phyloP scores from a whole-genome alignment of 2,329 filamentous ascomycete genomes.

The Penicillium sp. region DNA sequence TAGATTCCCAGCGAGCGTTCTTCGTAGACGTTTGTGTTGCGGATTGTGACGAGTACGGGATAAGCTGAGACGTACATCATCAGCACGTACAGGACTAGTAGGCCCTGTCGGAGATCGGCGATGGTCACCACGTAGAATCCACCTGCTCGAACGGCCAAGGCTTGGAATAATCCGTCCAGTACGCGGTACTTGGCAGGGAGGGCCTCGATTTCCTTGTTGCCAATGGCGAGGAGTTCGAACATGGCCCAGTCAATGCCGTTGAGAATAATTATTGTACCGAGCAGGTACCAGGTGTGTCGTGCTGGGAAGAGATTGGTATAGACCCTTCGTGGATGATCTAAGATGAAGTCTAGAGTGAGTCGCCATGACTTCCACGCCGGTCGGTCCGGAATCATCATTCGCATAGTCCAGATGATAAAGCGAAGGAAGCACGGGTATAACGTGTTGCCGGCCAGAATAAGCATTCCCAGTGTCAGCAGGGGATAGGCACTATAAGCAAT shows the following conservation, averaged over 20 bases:
- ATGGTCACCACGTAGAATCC: conserved; percentile 63
- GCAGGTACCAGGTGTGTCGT: conserved; percentile 67
- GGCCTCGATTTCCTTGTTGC: conserved; percentile 58
- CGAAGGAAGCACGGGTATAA: conserved; percentile 68
- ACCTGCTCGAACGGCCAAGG: conserved; percentile 59
- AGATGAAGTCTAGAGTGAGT: conserved; percentile 35
- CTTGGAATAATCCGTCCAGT: conserved; percentile 67
- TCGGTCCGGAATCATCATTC: conserved; percentile 32
- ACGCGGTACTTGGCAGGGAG: conserved; percentile 60
- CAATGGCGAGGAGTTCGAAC: conserved; percentile 68
- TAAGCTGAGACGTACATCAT: conserved; percentile 47
- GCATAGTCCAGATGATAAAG: conserved; percentile 60
- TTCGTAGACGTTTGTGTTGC: conserved; percentile 72
- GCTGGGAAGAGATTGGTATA: conserved; percentile 61
- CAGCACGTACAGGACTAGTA: conserved; percentile 41
- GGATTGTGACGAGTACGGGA: conserved; percentile 41
- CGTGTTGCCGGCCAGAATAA: conserved; percentile 69
- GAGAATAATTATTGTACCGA: conserved; percentile 52
- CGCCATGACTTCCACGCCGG: conserved; percentile 35
- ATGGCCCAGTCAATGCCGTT: conserved; percentile 69
- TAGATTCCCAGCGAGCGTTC: conserved; percentile 65
- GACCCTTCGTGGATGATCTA: conserved; percentile 37
- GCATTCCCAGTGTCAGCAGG: conserved; percentile 54
- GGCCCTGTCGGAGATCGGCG: conserved; percentile 53
- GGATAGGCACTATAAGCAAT: conserved; percentile 36